Evolutionary conservation across 2,329 filamentous ascomycete species (phyloP).

Genomic region (Emmonsia crescens): DNA sequence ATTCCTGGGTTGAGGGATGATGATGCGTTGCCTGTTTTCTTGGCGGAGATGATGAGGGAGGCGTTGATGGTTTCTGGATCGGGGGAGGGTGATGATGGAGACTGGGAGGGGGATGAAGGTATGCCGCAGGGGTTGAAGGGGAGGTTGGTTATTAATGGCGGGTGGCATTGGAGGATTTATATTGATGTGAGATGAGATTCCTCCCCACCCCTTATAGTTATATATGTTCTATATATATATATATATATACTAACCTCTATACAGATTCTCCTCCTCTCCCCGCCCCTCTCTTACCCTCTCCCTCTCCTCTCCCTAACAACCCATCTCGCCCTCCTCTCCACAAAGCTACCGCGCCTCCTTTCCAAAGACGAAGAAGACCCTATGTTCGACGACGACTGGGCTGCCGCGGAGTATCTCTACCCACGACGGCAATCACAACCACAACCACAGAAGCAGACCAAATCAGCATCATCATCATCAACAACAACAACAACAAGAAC

Average conservation of each 20-base stretch:
- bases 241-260: neutral
- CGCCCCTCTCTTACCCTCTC: conserved; percentile 82
- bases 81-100: conserved; percentile 67
- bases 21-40: conserved; percentile 76
- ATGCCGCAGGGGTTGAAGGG: conserved; percentile 56
- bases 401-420: conserved; percentile 68
- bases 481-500: conserved; percentile 18
- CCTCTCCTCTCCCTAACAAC: conserved; percentile 86
- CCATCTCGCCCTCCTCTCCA: conserved; percentile 82
- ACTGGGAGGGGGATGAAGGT: conserved; percentile 60
- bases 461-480: conserved; percentile 17
- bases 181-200: conserved; percentile 58
- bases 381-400: conserved; percentile 97
- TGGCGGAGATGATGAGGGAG: conserved; percentile 81
- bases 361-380: conserved; percentile 92
- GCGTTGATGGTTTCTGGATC: conserved; percentile 60
- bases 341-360: conserved; percentile 70
- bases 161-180: conserved; percentile 95
- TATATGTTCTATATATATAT: neutral
- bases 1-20: conserved; percentile 86
- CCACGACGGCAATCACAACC: conserved; percentile 30
- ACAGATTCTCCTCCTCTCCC: conserved; percentile 85
- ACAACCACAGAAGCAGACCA: conserved; percentile 18
- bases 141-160: conserved; percentile 72
- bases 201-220: neutral